phyloP scores from a whole-genome alignment of 2,329 filamentous ascomycete genomes.

The Aspergillus uvarum region DNA sequence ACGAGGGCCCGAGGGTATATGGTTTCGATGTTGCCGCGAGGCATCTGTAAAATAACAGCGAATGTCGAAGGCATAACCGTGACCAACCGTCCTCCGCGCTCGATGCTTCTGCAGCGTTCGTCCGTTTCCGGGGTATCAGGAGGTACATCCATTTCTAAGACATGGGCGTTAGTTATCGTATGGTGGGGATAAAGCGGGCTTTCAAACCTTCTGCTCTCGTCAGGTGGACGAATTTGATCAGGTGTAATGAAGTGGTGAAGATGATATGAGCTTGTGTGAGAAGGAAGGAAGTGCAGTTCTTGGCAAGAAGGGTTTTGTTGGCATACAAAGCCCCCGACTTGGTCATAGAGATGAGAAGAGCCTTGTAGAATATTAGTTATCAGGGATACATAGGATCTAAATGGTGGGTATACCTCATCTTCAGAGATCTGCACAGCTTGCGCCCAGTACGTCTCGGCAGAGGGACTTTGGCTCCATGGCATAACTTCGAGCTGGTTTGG shows the following conservation, averaged over 20 bases:
- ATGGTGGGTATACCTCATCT: slow-evolving; percentile 36
- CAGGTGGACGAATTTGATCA: slow-evolving; percentile 92
- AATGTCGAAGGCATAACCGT: slow-evolving; percentile 87
- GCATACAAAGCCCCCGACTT: slow-evolving; percentile 76
- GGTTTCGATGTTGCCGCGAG: slow-evolving; percentile 90
- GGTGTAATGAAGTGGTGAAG: slow-evolving; percentile 87
- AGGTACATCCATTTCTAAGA: slow-evolving; percentile 74
- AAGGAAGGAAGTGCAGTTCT: slow-evolving; percentile 89
- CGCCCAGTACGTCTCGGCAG: slow-evolving; percentile 41
- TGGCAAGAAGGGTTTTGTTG: slow-evolving; percentile 69
- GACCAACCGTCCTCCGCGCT: slow-evolving; percentile 82
- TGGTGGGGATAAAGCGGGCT: slow-evolving; percentile 14
- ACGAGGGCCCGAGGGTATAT: slow-evolving; percentile 93
- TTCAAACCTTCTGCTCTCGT: slow-evolving; percentile 59
- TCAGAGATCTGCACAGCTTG: slow-evolving; percentile 37
- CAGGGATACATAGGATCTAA: background rate
- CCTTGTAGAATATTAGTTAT: slow-evolving; percentile 33
- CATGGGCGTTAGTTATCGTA: slow-evolving; percentile 16
- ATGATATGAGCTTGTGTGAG: slow-evolving; percentile 80
- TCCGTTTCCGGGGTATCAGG: slow-evolving; percentile 86
- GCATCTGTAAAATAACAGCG: slow-evolving; percentile 88
- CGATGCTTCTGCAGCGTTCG: slow-evolving; percentile 87
- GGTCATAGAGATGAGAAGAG: slow-evolving; percentile 64
- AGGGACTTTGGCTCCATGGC: slow-evolving; percentile 35
- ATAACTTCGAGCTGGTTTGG: slow-evolving; percentile 19